Conservation (phyloP, 768 basidiomycete species). For the Boletus speciosus region DNA sequence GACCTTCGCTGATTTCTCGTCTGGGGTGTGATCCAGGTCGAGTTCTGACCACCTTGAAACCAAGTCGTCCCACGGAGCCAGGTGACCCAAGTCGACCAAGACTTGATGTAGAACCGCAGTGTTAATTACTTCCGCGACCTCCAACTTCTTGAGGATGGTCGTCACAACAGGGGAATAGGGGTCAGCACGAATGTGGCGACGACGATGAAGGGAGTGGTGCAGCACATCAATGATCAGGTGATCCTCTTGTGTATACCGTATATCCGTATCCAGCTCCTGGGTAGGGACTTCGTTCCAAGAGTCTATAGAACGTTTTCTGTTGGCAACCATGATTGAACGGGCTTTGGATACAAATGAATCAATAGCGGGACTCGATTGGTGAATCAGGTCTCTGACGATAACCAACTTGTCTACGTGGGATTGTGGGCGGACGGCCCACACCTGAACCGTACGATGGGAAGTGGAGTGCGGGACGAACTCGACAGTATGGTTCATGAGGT, state of each 20-base stretch:
- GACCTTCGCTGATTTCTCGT: slow-evolving; percentile 31
- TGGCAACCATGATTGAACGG: slow-evolving; percentile 36
- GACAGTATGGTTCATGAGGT: slow-evolving; percentile 51
- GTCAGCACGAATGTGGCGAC: slow-evolving; percentile 52
- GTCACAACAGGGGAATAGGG: slow-evolving; percentile 55
- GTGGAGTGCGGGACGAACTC: slow-evolving; percentile 51
- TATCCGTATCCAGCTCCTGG: slow-evolving; percentile 20
- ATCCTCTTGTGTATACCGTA: slow-evolving; percentile 52
- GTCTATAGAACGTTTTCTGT: slow-evolving; percentile 27
- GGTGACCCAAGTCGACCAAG: slow-evolving; percentile 67
- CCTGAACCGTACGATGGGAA: slow-evolving; percentile 45
- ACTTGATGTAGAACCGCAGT: slow-evolving; percentile 39
- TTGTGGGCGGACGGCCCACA: slow-evolving; percentile 62
- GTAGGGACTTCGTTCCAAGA: slow-evolving; percentile 33
- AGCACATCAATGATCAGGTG: slow-evolving; percentile 58
- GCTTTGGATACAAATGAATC: slow-evolving; percentile 52
- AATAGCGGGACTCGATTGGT: slow-evolving; percentile 38
- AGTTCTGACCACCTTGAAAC: slow-evolving; percentile 39
- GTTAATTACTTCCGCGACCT: slow-evolving; percentile 33
- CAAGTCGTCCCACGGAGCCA: slow-evolving; percentile 80
- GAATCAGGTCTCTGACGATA: slow-evolving; percentile 47
- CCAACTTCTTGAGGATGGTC: slow-evolving; percentile 56
- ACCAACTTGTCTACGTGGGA: slow-evolving; percentile 51
- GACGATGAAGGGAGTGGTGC: slow-evolving; percentile 46
- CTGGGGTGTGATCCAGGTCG: slow-evolving; percentile 19